Percentiles rank a stretch among this genome's conserved stretches.
phyloP scores from a whole-genome alignment of 176 grass and related monocot species.

The Aegilops umbellulata region DNA sequence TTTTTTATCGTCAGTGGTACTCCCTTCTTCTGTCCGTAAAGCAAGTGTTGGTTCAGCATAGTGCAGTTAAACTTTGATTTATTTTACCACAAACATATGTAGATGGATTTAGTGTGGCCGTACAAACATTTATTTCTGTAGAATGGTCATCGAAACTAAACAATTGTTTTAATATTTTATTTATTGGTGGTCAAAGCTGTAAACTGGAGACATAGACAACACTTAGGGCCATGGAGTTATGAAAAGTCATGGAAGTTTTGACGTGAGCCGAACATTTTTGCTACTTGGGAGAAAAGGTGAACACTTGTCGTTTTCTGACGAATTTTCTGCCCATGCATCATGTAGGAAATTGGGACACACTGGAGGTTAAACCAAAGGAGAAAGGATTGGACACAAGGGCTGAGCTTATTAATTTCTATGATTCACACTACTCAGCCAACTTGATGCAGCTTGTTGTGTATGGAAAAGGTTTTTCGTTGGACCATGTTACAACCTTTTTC shows the following conservation, averaged over 20 bases:
- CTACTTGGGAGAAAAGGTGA: slow-evolving; percentile 4
- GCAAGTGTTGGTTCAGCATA: slow-evolving; percentile 9
- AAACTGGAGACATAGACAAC: neutral
- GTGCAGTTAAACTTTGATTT: neutral
- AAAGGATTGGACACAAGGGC: slow-evolving; percentile 90
- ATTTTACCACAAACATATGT: neutral
- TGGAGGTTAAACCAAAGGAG: slow-evolving; percentile 88
- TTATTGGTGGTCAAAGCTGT: neutral
- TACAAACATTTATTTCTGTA: slow-evolving; percentile 9
- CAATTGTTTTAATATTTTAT: neutral
- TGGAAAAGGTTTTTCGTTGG: slow-evolving; percentile 68
- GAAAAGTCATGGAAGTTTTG: slow-evolving; percentile 15
- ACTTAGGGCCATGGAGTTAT: neutral
- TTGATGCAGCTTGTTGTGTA: slow-evolving; percentile 97
- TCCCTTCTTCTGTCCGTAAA: neutral
- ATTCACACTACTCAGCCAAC: slow-evolving; percentile 93
- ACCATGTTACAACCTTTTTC: neutral
- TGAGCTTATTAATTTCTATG: slow-evolving; percentile 92
- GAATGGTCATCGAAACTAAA: neutral
- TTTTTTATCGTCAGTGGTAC: neutral
- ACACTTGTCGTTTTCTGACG: neutral
- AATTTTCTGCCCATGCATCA: slow-evolving; percentile 15
- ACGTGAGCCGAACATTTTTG: neutral
- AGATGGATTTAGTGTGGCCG: neutral
- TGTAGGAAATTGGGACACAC: slow-evolving; percentile 94